These are phyloP conservation scores for Diplodia scrobiculata DNA, from an alignment of 2,329 filamentous ascomycete genomes.

Conservation along the genomic window DNA sequence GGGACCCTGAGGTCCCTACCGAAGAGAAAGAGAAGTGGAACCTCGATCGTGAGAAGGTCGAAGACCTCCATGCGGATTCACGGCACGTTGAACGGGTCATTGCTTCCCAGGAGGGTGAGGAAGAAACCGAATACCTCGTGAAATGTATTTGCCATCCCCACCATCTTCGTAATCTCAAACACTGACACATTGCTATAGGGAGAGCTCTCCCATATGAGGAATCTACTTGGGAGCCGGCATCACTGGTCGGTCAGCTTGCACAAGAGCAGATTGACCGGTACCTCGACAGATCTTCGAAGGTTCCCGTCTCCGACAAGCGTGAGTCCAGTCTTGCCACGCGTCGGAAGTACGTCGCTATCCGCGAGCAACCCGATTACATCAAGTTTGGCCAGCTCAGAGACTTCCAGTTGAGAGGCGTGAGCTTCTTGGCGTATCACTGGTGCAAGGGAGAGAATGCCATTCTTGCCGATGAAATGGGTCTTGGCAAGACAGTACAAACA, in stretches of 20 bases:
- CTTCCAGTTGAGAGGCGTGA: conserved; percentile 91
- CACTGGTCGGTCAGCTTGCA: conserved; percentile 73
- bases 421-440: conserved; percentile 97
- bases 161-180: conserved; percentile 29
- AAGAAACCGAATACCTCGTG: conserved; percentile 83
- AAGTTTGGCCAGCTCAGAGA: conserved; percentile 80
- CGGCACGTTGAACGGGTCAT: conserved; percentile 93
- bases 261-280: conserved; percentile 91
- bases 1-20: conserved; percentile 72
- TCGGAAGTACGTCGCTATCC: conserved; percentile 56
- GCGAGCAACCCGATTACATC: conserved; percentile 83
- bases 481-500: conserved; percentile 97
- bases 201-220: conserved; percentile 90
- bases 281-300: conserved; percentile 77
- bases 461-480: conserved; percentile 95
- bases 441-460: conserved; percentile 92
- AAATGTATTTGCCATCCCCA: conserved; percentile 64
- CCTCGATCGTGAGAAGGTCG: conserved; percentile 87
- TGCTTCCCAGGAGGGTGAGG: conserved; percentile 75
- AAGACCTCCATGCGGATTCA: conserved; percentile 85
- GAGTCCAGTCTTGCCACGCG: conserved; percentile 77
- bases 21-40: conserved; percentile 93
- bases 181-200: conserved; percentile 49
- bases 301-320: conserved; percentile 75
- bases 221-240: conserved; percentile 87